Percentiles rank a stretch among this genome's conserved stretches.
phyloP scores from a whole-genome alignment of 139 green algal species.

The Volvox africanus region DNA sequence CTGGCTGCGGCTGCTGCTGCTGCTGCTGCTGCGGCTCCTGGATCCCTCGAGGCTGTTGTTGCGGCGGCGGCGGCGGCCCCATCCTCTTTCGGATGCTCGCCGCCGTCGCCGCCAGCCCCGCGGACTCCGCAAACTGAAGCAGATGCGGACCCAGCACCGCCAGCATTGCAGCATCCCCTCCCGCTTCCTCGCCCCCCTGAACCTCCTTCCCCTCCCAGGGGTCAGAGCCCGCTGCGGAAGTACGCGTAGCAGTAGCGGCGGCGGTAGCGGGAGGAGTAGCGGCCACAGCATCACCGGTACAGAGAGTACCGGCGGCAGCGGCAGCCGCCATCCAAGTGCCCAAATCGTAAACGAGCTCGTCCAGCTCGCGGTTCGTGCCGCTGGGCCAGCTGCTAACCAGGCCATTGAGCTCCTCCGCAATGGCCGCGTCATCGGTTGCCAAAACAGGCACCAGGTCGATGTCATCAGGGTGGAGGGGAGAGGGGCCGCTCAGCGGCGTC shows the following conservation, averaged over 20 bases:
- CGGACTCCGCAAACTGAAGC: not conserved
- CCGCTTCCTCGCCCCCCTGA: not conserved
- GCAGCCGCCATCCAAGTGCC: not conserved
- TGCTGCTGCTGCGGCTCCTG: not conserved
- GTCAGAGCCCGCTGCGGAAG: not conserved
- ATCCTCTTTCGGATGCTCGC: not conserved
- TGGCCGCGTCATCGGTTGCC: not conserved
- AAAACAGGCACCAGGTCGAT: not conserved
- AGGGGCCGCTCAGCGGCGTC: too few relatives aligned
- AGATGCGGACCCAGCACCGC: not conserved
- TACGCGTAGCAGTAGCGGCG: not conserved
- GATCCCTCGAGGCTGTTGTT: too few relatives aligned
- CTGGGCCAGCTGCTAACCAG: not conserved
- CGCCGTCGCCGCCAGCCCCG: not conserved
- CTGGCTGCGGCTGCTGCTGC: not conserved
- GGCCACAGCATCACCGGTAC: not conserved
- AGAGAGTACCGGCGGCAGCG: not conserved
- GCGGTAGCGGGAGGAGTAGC: not conserved
- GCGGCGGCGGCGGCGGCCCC: not conserved
- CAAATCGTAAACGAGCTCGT: slow-evolving; percentile 8
- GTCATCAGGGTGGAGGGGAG: too few relatives aligned
- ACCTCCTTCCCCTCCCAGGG: too few relatives aligned
- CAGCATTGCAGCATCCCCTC: not conserved
- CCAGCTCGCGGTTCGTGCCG: not conserved
- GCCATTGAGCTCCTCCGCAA: not conserved